Conservation (phyloP, 805 yeast genomes). For the Alloascoidea africana region DNA sequence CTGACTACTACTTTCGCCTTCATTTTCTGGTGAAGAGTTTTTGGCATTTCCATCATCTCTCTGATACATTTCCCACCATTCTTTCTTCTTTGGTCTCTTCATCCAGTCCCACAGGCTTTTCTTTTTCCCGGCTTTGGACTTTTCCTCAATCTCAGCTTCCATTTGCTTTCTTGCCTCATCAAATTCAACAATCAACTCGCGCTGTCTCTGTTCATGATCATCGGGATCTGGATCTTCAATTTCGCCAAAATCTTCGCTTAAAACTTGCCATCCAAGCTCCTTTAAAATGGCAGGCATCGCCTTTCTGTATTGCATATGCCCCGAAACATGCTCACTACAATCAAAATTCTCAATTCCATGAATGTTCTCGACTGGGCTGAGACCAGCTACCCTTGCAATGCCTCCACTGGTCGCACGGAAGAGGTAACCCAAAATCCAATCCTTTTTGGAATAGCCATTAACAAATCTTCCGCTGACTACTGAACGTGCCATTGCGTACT, state of each 20-base stretch:
- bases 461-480: slow-evolving; percentile 83
- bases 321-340: slow-evolving; percentile 76
- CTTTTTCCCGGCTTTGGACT: slow-evolving; percentile 9
- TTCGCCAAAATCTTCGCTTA: slow-evolving; percentile 85
- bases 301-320: slow-evolving; percentile 95
- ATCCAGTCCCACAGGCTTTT: slow-evolving; percentile 22
- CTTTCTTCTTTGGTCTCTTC: slow-evolving; percentile 35
- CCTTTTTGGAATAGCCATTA: slow-evolving; percentile 82
- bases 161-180: slow-evolving; percentile 67
- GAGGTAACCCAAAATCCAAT: slow-evolving; percentile 91
- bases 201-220: slow-evolving; percentile 56
- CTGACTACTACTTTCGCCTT: slow-evolving; percentile 24
- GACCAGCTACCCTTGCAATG: slow-evolving; percentile 77
- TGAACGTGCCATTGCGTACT: slow-evolving; percentile 61
- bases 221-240: slow-evolving; percentile 95
- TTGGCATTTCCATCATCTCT: slow-evolving; percentile 18
- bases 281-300: slow-evolving; percentile 76
- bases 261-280: slow-evolving; percentile 60
- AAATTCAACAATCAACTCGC: slow-evolving; percentile 70
- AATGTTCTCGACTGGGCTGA: slow-evolving; percentile 51
- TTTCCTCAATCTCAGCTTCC: slow-evolving; percentile 18
- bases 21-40: slow-evolving; percentile 25
- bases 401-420: slow-evolving; percentile 96
- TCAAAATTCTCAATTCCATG: slow-evolving; percentile 72
- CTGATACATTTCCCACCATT: slow-evolving; percentile 37